These are phyloP conservation scores for Amaranthus cruentus DNA, from an alignment of 148 eudicot genomes.

Conservation along the genomic window DNA sequence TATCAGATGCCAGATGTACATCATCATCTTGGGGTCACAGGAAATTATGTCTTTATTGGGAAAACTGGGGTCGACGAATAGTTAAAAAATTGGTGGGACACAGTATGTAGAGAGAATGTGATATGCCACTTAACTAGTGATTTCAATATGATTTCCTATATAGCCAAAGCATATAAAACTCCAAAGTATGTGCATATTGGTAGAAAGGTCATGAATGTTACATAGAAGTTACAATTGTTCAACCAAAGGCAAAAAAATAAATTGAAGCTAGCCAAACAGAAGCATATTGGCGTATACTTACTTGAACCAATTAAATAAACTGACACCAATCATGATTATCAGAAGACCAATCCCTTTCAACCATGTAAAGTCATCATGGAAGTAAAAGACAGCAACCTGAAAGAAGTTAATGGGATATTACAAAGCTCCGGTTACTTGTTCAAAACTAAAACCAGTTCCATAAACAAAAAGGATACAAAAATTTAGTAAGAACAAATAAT, in stretches of 20 bases:
- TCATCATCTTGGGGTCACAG: neutral
- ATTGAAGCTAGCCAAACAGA: neutral
- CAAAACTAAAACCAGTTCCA: neutral
- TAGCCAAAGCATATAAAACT: neutral
- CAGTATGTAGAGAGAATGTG: neutral
- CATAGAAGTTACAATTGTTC: neutral
- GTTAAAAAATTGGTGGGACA: neutral
- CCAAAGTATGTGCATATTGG: neutral
- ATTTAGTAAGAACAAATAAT: no score
- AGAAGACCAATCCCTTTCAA: slow-evolving; percentile 83
- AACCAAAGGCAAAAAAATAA: neutral
- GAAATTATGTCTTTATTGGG: neutral
- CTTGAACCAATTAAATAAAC: slow-evolving; percentile 97
- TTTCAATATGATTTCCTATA: neutral
- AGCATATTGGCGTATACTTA: slow-evolving; percentile 42
- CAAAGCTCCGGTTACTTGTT: neutral
- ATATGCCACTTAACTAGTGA: neutral
- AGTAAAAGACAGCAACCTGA: slow-evolving; percentile 97
- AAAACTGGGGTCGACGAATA: neutral
- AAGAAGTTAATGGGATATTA: neutral
- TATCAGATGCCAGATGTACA: neutral
- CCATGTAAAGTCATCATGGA: slow-evolving; percentile 95
- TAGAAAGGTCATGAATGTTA: neutral
- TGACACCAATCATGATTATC: slow-evolving; percentile 77
- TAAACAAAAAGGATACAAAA: neutral